phyloP scores from a whole-genome alignment of 345 rosid genomes.

The Dimocarpus longan region DNA sequence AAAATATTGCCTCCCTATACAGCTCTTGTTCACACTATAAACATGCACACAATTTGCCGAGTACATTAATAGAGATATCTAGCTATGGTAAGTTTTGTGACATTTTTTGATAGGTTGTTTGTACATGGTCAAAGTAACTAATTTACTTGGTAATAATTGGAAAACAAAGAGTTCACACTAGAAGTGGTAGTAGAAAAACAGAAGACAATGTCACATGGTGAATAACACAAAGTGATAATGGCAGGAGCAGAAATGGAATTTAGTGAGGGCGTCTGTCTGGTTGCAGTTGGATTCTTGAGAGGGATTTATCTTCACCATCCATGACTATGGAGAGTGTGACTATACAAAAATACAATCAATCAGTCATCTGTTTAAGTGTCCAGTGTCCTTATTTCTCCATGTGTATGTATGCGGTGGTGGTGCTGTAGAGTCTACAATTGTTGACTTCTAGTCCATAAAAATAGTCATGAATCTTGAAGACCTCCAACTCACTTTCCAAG shows the following conservation, averaged over 20 bases:
- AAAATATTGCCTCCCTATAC: neutral
- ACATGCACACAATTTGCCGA: neutral
- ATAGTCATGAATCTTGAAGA: slow-evolving; percentile 6
- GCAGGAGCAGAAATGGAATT: slow-evolving; percentile 12
- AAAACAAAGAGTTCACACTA: neutral
- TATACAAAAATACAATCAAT: neutral
- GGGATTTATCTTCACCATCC: too few relatives aligned
- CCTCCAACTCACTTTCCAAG: too few relatives aligned
- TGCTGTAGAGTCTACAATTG: slow-evolving; percentile 28
- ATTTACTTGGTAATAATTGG: too few relatives aligned
- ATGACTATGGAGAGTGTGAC: neutral
- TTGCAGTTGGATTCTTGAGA: slow-evolving; percentile 22
- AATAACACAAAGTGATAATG: slow-evolving; percentile 17
- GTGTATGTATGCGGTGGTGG: neutral
- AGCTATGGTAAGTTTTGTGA: neutral
- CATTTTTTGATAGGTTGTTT: neutral
- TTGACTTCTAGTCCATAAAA: slow-evolving; percentile 27
- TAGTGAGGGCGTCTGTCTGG: neutral
- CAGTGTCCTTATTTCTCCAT: slow-evolving; percentile 1
- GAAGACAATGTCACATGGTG: slow-evolving; percentile 37
- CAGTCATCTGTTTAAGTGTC: slow-evolving; percentile 12
- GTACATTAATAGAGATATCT: neutral
- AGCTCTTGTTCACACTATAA: neutral
- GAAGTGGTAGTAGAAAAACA: neutral
- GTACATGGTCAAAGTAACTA: neutral